Conservation (phyloP, 768 basidiomycete genomes). For the Phlebiopsis flavidoalba region DNA sequence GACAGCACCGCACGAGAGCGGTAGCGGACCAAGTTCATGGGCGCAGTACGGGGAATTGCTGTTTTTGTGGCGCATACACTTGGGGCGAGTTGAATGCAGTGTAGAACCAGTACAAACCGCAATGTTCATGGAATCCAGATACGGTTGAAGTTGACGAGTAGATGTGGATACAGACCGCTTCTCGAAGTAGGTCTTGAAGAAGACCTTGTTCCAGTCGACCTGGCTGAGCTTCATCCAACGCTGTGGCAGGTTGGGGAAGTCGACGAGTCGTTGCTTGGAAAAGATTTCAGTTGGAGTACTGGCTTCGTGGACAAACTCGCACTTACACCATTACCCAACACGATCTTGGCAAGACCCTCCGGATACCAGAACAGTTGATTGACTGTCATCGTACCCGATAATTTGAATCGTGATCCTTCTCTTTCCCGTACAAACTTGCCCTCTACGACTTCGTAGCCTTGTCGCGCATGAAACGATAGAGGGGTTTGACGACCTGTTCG, state of each 20-base stretch:
- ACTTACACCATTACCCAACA: conserved; percentile 79
- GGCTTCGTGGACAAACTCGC: background rate
- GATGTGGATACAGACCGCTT: conserved; percentile 89
- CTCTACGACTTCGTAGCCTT: conserved; percentile 93
- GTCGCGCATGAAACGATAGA: conserved; percentile 97
- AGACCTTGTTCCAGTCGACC: conserved; percentile 90
- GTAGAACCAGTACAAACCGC: conserved; percentile 91
- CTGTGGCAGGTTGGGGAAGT: conserved; percentile 85
- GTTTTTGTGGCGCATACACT: conserved; percentile 74
- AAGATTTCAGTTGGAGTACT: background rate
- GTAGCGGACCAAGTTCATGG: conserved; percentile 95
- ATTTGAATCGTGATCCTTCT: conserved; percentile 95
- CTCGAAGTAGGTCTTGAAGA: conserved; percentile 99
- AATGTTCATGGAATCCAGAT: conserved; percentile 96
- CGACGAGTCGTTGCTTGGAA: conserved; percentile 80
- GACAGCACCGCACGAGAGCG: conserved; percentile 95
- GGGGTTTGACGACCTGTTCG: conserved; percentile 84
- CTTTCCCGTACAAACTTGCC: conserved; percentile 82
- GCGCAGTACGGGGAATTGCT: conserved; percentile 64
- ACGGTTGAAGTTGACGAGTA: conserved; percentile 98
- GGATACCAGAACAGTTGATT: conserved; percentile 99
- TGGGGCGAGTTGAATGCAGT: conserved; percentile 96
- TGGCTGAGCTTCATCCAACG: conserved; percentile 90
- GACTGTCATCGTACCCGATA: conserved; percentile 99
- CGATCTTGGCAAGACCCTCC: conserved; percentile 91